Conservation (phyloP, 441 rosid genomes). For the Breynia disticha region DNA sequence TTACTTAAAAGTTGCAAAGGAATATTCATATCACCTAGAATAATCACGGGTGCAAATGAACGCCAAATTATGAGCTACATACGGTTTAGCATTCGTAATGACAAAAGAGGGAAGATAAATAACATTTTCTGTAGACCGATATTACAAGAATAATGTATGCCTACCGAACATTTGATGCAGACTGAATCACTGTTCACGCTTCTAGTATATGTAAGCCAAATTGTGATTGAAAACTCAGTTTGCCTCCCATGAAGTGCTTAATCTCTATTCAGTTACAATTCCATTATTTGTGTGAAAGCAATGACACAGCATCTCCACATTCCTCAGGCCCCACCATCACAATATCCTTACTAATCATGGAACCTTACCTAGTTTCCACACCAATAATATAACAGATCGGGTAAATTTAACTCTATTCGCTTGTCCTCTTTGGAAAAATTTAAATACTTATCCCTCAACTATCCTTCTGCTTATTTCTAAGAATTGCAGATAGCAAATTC, state of each 20-base stretch:
- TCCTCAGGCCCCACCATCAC: constrained; percentile 12
- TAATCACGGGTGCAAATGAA: neutral
- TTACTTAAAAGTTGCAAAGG: no score
- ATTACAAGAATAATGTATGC: neutral
- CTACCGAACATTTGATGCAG: neutral
- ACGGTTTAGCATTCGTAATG: neutral
- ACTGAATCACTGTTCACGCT: neutral
- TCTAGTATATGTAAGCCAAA: neutral
- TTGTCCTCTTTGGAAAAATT: constrained; percentile 7
- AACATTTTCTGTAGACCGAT: no score
- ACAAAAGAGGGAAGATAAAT: neutral
- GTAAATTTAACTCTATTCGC: no score
- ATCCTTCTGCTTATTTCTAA: neutral
- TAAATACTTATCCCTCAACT: neutral
- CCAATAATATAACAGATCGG: constrained; percentile 1
- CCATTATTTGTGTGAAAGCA: constrained; percentile 11
- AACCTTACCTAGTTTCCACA: constrained; percentile 3
- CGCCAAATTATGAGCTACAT: neutral
- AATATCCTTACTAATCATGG: constrained; percentile 6
- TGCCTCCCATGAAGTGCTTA: constrained; percentile 10
- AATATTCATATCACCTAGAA: neutral
- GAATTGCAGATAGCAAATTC: neutral
- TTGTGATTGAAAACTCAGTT: constrained; percentile 7
- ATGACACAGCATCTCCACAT: constrained; percentile 9
- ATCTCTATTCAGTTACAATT: constrained; percentile 8